A percentile compares a stretch with the other conserved stretches of the same genome.
These are phyloP conservation scores for Ampelocalamus luodianensis DNA, from an alignment of 176 grass and related monocot species.

Conservation along the genomic window DNA sequence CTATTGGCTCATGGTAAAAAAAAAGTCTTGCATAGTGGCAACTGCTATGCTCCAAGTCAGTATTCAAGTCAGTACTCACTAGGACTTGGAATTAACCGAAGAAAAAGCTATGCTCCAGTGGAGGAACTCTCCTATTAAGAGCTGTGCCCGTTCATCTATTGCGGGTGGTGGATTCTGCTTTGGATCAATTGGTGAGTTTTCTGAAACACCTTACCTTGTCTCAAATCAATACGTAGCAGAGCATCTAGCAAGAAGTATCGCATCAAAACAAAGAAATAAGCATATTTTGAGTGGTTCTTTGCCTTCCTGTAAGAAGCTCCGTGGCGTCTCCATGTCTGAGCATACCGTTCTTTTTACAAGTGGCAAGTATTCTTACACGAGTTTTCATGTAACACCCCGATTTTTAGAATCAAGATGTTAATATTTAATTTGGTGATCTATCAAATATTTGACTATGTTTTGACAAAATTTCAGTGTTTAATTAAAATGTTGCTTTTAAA, in stretches of 20 bases:
- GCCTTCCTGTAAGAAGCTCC: background rate
- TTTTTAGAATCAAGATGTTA: too few relatives aligned
- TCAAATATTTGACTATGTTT: too few relatives aligned
- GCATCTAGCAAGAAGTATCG: background rate
- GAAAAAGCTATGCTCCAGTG: too few relatives aligned
- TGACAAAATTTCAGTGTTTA: too few relatives aligned
- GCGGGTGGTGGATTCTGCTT: background rate
- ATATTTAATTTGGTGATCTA: too few relatives aligned
- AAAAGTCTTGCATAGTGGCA: background rate
- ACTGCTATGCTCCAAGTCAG: background rate
- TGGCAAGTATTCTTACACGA: background rate
- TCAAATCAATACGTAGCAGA: background rate
- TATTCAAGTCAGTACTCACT: too few relatives aligned
- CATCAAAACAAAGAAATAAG: background rate
- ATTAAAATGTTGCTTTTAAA: too few relatives aligned
- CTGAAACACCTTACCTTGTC: background rate
- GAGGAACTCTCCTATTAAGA: background rate
- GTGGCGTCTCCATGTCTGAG: background rate
- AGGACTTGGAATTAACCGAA: too few relatives aligned
- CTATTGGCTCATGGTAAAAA: background rate
- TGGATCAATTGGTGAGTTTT: conserved; percentile 11
- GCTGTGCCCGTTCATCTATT: background rate
- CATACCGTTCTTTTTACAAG: background rate
- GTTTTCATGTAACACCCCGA: too few relatives aligned
- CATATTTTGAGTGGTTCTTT: background rate